These are phyloP conservation scores for Aquilaria malaccensis DNA, from an alignment of 345 rosid genomes.

Conservation along the genomic window DNA sequence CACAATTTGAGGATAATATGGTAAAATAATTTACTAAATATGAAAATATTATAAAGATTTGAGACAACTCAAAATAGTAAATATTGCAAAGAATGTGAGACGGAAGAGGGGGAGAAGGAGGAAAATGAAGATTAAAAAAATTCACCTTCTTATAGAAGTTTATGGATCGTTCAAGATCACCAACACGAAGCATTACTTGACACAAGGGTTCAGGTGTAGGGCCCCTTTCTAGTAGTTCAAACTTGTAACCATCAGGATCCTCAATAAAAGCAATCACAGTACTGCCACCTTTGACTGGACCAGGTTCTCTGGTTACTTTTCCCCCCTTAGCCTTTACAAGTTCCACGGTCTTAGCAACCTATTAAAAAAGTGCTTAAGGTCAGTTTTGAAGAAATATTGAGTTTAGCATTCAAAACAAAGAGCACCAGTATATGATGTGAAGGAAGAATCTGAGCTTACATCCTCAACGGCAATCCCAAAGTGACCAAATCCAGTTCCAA, in stretches of 20 bases:
- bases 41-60: too few relatives aligned
- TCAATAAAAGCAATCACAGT: constrained; percentile 83
- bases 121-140: background rate
- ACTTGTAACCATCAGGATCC: constrained; percentile 97
- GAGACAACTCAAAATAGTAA: too few relatives aligned
- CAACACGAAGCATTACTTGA: constrained; percentile 98
- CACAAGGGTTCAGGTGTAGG: constrained; percentile 94
- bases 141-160: constrained; percentile 84
- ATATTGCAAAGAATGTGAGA: too few relatives aligned
- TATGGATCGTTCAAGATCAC: constrained; percentile 80
- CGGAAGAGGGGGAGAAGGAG: too few relatives aligned
- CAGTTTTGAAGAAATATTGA: background rate
- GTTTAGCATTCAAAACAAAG: background rate
- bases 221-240: constrained; percentile 86
- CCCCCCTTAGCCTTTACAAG: constrained; percentile 92
- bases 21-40: too few relatives aligned
- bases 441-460: constrained; percentile 38
- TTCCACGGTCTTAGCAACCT: constrained; percentile 87
- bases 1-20: too few relatives aligned
- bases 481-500: constrained; percentile 91
- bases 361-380: background rate
- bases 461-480: constrained; percentile 90
- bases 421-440: background rate
- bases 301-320: constrained; percentile 85
- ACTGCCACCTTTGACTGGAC: constrained; percentile 91